A percentile compares a stretch with the other conserved stretches of the same genome.
These are phyloP conservation scores for Colletotrichum tropicale DNA, from an alignment of 2,329 filamentous ascomycete genomes.

Conservation along the genomic window DNA sequence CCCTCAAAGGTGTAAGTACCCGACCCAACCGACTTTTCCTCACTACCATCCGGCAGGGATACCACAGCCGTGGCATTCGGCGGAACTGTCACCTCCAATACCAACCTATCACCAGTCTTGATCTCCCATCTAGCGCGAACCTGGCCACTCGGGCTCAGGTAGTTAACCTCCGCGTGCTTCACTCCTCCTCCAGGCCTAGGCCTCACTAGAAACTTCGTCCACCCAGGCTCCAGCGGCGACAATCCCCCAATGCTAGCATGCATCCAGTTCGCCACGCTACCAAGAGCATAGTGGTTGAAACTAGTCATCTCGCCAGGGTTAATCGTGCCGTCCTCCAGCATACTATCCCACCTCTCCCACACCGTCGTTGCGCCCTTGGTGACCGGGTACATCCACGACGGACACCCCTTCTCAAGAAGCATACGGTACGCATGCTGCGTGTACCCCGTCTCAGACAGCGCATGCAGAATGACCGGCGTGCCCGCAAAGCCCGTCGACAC, in stretches of 20 bases:
- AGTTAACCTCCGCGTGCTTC: slow-evolving; percentile 34
- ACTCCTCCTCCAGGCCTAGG: slow-evolving; percentile 38
- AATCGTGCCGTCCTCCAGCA: slow-evolving; percentile 45
- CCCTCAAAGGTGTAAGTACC: neutral
- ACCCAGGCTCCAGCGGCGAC: slow-evolving; percentile 40
- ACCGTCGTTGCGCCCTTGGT: slow-evolving; percentile 49
- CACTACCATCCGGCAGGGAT: neutral
- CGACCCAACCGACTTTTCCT: neutral
- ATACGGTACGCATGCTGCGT: slow-evolving; percentile 46
- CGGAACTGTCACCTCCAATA: neutral
- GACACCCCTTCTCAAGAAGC: slow-evolving; percentile 47
- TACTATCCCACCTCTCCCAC: slow-evolving; percentile 56
- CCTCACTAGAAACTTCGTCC: slow-evolving; percentile 38
- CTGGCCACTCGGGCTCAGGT: slow-evolving; percentile 32
- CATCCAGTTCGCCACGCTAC: slow-evolving; percentile 51
- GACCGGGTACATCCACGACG: slow-evolving; percentile 53
- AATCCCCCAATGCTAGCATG: slow-evolving; percentile 46
- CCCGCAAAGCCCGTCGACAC: slow-evolving; percentile 49
- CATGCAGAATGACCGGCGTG: slow-evolving; percentile 40
- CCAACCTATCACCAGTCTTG: neutral
- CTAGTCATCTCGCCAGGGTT: slow-evolving; percentile 53
- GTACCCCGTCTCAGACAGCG: slow-evolving; percentile 30
- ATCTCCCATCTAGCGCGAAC: slow-evolving; percentile 30
- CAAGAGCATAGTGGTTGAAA: slow-evolving; percentile 55
- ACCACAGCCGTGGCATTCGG: neutral